Evolutionary conservation across 2,329 filamentous ascomycete genomes (phyloP), one percentile per base, ranked within the genome.

Genomic region (Penicillium fuscoglaucum): DNA sequence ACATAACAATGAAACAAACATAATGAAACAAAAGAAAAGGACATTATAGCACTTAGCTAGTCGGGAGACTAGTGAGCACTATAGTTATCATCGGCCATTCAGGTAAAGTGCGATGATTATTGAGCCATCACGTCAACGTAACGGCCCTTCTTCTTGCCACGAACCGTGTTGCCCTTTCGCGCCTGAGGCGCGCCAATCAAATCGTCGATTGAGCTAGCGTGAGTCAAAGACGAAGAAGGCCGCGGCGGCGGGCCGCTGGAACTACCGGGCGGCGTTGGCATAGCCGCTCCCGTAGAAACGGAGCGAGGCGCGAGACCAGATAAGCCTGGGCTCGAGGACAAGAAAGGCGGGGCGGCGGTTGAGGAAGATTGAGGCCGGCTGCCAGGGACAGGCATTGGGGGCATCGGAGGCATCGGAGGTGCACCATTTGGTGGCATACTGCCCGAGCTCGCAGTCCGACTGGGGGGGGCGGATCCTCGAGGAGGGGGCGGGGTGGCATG

Each of bases 121-220:
- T 90, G 88, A 10, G 89, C 90, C 92, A 98, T 97, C 60, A 99
- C 91, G 82, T 99, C 95, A 31, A 99, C 88, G 80, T 99, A 99
- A 31, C 91, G 89, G 24, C 88, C 87, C 81, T 92, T 96, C 80
- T 91, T 91, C 68, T 84, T 81, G 74, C 89, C 91, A 74, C 86
- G 90, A 70, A 82, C 82, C 6, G 82, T 79, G 67, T 72, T 76
- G 2, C 83, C 83, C 59, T 90, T 93, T 63, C 90, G 84, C 19
- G 89, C 84, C 31, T 82, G 84, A 4, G 89, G 85, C 5, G 89
- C 87, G 6, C 90, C 90, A 24, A 99, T 80, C 62, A 99, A 79
- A 73, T 99, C 95, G 68, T 99, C 95, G 70, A 99, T 96, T 67
- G 90, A 95, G 75, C 88, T 96, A n/a, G 91, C 91, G 70, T 91